A percentile compares a stretch with the other conserved stretches of the same genome.
These are phyloP conservation scores for Cladosporium oxysporum DNA, from an alignment of 2,329 filamentous ascomycete genomes.

Conservation along the genomic window DNA sequence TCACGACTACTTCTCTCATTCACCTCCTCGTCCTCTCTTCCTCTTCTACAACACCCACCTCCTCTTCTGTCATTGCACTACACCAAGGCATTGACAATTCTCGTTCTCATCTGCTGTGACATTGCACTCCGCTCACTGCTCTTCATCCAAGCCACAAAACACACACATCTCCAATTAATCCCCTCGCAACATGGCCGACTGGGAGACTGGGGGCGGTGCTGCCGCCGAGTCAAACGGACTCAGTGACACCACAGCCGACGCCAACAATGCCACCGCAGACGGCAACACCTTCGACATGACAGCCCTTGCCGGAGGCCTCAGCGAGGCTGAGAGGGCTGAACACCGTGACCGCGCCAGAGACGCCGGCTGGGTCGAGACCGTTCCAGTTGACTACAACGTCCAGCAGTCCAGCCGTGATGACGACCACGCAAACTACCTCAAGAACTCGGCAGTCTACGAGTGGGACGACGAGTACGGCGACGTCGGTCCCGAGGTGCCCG, in stretches of 20 bases:
- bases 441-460: slow-evolving; percentile 70
- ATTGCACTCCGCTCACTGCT: neutral
- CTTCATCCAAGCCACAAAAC: neutral
- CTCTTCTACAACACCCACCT: neutral
- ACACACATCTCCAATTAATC: neutral
- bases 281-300: slow-evolving; percentile 3
- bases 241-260: neutral
- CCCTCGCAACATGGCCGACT: neutral
- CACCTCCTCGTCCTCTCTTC: neutral
- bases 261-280: neutral
- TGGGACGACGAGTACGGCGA: slow-evolving; percentile 88
- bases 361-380: slow-evolving; percentile 33
- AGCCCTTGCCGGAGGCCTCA: neutral
- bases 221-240: neutral
- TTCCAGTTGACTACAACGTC: slow-evolving; percentile 32
- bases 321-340: slow-evolving; percentile 17
- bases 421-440: slow-evolving; percentile 46
- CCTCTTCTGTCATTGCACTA: neutral
- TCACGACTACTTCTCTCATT: neutral
- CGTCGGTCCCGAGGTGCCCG: slow-evolving; percentile 68
- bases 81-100: neutral
- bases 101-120: neutral
- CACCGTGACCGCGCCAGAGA: slow-evolving; percentile 22
- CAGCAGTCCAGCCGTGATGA: slow-evolving; percentile 25
- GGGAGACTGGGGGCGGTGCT: neutral